phyloP scores from a whole-genome alignment of 176 grass and related monocot species.

The Ampelocalamus luodianensis region DNA sequence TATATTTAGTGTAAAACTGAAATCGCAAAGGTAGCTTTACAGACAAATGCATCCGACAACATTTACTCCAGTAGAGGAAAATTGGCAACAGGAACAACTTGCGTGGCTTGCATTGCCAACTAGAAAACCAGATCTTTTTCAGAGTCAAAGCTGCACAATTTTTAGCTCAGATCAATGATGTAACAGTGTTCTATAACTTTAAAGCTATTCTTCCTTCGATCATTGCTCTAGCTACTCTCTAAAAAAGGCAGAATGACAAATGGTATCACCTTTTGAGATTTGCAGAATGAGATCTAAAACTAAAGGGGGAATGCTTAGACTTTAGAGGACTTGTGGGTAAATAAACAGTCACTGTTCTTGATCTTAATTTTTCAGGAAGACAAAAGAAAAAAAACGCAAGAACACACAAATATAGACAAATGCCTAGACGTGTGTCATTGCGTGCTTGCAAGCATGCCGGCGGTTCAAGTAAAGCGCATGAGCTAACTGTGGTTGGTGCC shows the following conservation, averaged over 20 bases:
- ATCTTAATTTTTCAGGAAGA: neutral
- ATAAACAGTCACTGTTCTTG: neutral
- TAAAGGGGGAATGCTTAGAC: too few relatives aligned
- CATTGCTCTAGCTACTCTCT: neutral
- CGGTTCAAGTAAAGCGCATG: constrained; percentile 40
- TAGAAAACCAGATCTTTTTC: neutral
- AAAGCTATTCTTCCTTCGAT: neutral
- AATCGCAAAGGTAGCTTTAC: neutral
- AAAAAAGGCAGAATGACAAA: neutral
- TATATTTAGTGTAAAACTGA: neutral
- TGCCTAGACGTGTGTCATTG: constrained; percentile 13
- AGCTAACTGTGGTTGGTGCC: constrained; percentile 19
- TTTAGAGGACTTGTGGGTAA: neutral
- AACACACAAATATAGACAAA: neutral
- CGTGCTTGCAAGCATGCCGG: constrained; percentile 3
- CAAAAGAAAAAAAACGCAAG: neutral
- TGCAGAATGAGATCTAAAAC: neutral
- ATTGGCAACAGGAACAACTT: neutral
- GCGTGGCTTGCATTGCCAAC: neutral
- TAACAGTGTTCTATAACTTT: constrained; percentile 22
- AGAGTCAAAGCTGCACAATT: neutral
- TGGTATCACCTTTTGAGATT: neutral
- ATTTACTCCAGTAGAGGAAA: constrained; percentile 1
- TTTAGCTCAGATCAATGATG: neutral
- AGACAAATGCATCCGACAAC: neutral